These are phyloP conservation scores for Phytophthora nicotianae DNA, from an alignment of 352 stramenopile genomes.

Conservation along the genomic window DNA sequence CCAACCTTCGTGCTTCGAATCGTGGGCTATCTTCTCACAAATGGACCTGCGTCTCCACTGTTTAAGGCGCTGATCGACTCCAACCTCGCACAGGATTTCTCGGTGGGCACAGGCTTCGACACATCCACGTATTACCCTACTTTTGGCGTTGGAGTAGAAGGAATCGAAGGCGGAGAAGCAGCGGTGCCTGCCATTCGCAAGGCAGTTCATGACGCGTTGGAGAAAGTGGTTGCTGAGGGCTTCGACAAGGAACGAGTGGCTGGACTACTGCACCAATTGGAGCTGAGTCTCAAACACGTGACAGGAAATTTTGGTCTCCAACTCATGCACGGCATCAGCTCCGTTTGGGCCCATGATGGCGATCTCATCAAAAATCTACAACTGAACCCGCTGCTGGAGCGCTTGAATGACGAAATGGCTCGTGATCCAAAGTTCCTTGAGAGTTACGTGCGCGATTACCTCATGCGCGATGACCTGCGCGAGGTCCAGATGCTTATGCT, in stretches of 20 bases:
- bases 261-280: conserved; percentile 78
- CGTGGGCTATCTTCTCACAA: conserved; percentile 77
- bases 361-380: conserved; percentile 70
- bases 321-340: conserved; percentile 75
- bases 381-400: conserved; percentile 70
- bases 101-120: conserved; percentile 79
- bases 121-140: conserved; percentile 78
- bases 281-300: conserved; percentile 86
- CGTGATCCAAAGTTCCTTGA: conserved; percentile 72
- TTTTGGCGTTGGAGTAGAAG: conserved; percentile 83
- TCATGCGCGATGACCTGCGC: conserved; percentile 58
- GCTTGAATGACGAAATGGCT: conserved; percentile 65
- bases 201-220: conserved; percentile 56
- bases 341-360: conserved; percentile 71
- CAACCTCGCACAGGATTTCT: conserved; percentile 78
- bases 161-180: conserved; percentile 52
- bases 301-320: conserved; percentile 83
- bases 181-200: conserved; percentile 65
- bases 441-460: conserved; percentile 53
- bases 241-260: conserved; percentile 80
- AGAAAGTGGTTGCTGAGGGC: conserved; percentile 61
- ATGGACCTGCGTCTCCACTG: conserved; percentile 78
- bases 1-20: conserved; percentile 81
- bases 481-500: conserved; percentile 80
- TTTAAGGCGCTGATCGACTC: conserved; percentile 86